These are phyloP conservation scores for Leccinum pseudoinsigne DNA, from an alignment of 1,284 basidiomycete species.

Conservation along the genomic window DNA sequence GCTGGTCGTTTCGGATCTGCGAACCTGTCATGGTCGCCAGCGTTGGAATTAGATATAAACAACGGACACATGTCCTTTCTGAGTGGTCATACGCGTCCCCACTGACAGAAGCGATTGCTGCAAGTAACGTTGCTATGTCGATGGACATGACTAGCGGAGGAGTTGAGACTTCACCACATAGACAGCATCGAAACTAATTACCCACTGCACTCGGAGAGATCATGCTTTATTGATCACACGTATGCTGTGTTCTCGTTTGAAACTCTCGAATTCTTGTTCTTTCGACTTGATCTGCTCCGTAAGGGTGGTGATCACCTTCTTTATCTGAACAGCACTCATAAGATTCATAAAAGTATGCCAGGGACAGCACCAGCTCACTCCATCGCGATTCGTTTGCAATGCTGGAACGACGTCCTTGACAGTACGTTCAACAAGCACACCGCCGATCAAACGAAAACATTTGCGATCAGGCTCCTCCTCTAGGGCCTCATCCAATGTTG, in stretches of 20 bases:
- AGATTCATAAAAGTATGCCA: slow-evolving; percentile 3
- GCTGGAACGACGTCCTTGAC: slow-evolving; percentile 95
- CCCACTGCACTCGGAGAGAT: slow-evolving; percentile 4
- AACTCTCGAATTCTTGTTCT: slow-evolving; percentile 81
- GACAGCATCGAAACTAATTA: background rate
- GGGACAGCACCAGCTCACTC: slow-evolving; percentile 49
- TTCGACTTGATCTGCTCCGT: slow-evolving; percentile 86
- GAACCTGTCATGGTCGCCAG: slow-evolving; percentile 1
- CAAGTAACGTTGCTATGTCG: background rate
- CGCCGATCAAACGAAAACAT: slow-evolving; percentile 97
- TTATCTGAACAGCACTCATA: slow-evolving; percentile 54
- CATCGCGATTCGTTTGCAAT: slow-evolving; percentile 81
- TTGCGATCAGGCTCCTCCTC: slow-evolving; percentile 84
- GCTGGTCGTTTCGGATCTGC: slow-evolving; percentile 3
- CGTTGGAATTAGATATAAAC: background rate
- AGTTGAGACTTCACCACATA: slow-evolving; percentile 2
- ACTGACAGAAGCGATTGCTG: background rate
- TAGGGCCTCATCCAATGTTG: slow-evolving; percentile 80
- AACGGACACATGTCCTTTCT: slow-evolving; percentile 1
- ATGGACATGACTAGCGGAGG: background rate
- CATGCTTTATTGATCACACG: slow-evolving; percentile 49
- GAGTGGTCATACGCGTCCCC: background rate
- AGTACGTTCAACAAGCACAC: slow-evolving; percentile 93
- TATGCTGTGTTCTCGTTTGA: slow-evolving; percentile 84
- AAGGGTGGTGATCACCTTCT: slow-evolving; percentile 73